Conservation (phyloP, 2,329 filamentous ascomycete genomes). For the Fusarium armeniacum region DNA sequence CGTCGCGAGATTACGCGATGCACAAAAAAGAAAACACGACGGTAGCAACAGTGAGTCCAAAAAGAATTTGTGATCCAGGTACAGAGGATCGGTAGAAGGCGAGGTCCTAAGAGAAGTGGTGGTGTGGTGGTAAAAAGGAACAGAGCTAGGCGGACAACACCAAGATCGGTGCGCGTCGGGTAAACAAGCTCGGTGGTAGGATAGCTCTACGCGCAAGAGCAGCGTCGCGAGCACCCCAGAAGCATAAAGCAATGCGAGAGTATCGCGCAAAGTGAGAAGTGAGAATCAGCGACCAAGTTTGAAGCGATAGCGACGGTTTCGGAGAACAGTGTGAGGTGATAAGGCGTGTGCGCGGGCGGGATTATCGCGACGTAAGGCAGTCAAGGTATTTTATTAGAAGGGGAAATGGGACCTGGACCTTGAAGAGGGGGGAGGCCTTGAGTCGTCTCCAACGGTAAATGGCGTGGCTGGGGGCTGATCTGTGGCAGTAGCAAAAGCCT, state of each 20-base stretch:
- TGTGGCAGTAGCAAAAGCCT: slow-evolving; percentile 29
- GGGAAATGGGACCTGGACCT: slow-evolving; percentile 51
- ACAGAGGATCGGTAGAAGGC: slow-evolving; percentile 31
- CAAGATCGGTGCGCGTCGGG: slow-evolving; percentile 51
- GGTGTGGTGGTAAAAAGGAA: slow-evolving; percentile 37
- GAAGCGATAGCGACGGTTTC: slow-evolving; percentile 45
- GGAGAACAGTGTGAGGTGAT: slow-evolving; percentile 42
- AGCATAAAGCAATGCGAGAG: slow-evolving; percentile 48
- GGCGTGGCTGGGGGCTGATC: slow-evolving; percentile 57
- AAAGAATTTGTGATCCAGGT: slow-evolving; percentile 16
- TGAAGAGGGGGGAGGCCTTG: slow-evolving; percentile 48
- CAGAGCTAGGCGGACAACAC: slow-evolving; percentile 52
- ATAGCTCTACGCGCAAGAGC: slow-evolving; percentile 52
- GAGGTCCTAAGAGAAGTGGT: slow-evolving; percentile 18
- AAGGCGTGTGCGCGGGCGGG: slow-evolving; percentile 44
- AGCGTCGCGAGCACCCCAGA: slow-evolving; percentile 51
- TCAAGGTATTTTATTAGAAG: slow-evolving; percentile 46
- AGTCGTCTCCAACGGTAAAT: slow-evolving; percentile 54
- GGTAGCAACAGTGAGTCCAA: slow-evolving; percentile 26
- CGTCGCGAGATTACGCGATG: slow-evolving; percentile 51
- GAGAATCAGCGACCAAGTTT: slow-evolving; percentile 47
- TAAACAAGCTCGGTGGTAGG: slow-evolving; percentile 54
- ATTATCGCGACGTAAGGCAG: slow-evolving; percentile 45
- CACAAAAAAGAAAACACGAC: slow-evolving; percentile 38
- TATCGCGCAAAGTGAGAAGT: slow-evolving; percentile 42